Evolutionary conservation across 768 basidiomycete genomes (phyloP).

Genomic region (Lentinula detonsa): DNA sequence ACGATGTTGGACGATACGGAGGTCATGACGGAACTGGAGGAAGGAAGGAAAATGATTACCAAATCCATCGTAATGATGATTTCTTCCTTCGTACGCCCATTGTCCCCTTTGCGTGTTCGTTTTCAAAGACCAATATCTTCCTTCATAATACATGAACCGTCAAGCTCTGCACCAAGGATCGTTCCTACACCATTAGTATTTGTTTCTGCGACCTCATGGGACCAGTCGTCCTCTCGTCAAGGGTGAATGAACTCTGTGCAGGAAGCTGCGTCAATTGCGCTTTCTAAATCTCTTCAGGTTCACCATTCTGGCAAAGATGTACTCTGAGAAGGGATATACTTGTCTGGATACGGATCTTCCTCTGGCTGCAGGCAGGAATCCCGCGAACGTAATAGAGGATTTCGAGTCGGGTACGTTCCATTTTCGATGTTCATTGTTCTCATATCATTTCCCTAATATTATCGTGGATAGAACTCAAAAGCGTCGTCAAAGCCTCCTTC

Average conservation of each 20-base stretch:
- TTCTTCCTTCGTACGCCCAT: constrained; percentile 12
- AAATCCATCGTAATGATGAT: constrained; percentile 8
- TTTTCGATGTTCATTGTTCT: not conserved
- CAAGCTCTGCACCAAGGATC: constrained; percentile 35
- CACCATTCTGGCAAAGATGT: constrained; percentile 26
- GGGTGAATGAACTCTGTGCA: constrained; percentile 22
- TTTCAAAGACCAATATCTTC: constrained; percentile 16
- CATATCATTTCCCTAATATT: not conserved
- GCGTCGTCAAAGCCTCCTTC: constrained; percentile 32
- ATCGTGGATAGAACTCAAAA: constrained; percentile 29
- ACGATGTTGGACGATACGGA: constrained; percentile 66
- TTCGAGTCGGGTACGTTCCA: constrained; percentile 32
- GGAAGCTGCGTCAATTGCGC: not conserved
- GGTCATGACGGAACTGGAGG: constrained; percentile 33
- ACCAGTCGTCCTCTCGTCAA: constrained; percentile 24
- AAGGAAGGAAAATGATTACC: constrained; percentile 8
- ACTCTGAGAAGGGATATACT: constrained; percentile 44
- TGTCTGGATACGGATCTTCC: constrained; percentile 38
- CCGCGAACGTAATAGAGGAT: constrained; percentile 27
- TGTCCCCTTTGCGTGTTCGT: not conserved
- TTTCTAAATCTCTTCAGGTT: constrained; percentile 21
- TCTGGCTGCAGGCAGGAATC: constrained; percentile 18
- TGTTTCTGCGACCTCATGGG: constrained; percentile 42
- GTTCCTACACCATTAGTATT: constrained; percentile 50
- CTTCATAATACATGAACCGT: constrained; percentile 30